Percentiles rank a stretch among this genome's conserved stretches.
These are phyloP conservation scores for Malassezia vespertilionis DNA, from an alignment of 1,284 basidiomycete genomes.

Conservation along the genomic window DNA sequence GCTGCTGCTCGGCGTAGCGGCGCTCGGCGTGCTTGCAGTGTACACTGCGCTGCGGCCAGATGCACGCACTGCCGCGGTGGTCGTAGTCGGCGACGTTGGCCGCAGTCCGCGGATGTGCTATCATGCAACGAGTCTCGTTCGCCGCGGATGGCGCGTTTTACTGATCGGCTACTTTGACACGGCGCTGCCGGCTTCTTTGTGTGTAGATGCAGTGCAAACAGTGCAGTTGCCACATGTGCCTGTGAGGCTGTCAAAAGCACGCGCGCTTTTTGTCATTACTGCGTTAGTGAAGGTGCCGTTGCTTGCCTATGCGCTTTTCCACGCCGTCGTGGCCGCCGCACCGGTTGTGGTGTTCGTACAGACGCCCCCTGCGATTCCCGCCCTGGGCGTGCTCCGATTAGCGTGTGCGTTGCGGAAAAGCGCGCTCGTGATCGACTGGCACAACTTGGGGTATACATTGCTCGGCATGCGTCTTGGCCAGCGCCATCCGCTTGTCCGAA, in stretches of 20 bases:
- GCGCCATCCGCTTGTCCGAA: slow-evolving; percentile 59
- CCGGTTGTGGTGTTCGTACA: slow-evolving; percentile 79
- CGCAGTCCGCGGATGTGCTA: slow-evolving; percentile 97
- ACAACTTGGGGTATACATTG: slow-evolving; percentile 91
- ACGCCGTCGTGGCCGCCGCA: slow-evolving; percentile 51
- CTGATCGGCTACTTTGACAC: slow-evolving; percentile 63
- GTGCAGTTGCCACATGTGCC: slow-evolving; percentile 60
- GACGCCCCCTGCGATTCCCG: slow-evolving; percentile 95
- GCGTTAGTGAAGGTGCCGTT: slow-evolving; percentile 66
- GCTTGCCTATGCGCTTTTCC: slow-evolving; percentile 28
- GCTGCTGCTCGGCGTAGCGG: neutral
- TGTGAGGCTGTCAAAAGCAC: slow-evolving; percentile 52
- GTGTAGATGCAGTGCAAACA: slow-evolving; percentile 19
- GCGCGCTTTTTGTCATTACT: slow-evolving; percentile 57
- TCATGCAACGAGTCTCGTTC: slow-evolving; percentile 81
- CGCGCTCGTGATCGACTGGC: slow-evolving; percentile 95
- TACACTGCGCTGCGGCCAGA: neutral
- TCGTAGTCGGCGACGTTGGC: slow-evolving; percentile 92
- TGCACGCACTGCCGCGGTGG: slow-evolving; percentile 56
- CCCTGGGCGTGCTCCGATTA: slow-evolving; percentile 71
- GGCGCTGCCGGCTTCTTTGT: slow-evolving; percentile 23
- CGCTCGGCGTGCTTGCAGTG: neutral
- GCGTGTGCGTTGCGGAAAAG: slow-evolving; percentile 59
- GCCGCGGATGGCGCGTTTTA: slow-evolving; percentile 65
- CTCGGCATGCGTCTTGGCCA: slow-evolving; percentile 68